phyloP scores from a whole-genome alignment of 768 basidiomycete genomes.

The Boletus vinaceobasis region DNA sequence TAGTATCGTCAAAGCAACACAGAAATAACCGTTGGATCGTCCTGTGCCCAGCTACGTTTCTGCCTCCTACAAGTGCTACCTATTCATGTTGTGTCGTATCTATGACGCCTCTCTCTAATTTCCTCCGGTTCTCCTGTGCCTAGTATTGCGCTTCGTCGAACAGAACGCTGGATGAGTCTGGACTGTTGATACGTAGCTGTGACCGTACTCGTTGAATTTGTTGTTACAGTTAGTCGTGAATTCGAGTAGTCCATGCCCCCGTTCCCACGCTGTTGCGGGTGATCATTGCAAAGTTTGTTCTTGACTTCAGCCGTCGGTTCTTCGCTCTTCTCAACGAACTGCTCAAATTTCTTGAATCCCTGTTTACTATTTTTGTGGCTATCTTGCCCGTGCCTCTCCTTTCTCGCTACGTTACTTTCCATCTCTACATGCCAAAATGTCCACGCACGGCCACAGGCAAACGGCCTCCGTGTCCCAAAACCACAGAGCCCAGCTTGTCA shows the following conservation, averaged over 20 bases:
- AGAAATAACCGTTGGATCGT: slow-evolving; percentile 34
- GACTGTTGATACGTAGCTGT: slow-evolving; percentile 25
- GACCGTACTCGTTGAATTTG: slow-evolving; percentile 13
- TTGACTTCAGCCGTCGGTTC: slow-evolving; percentile 6
- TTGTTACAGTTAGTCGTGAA: slow-evolving; percentile 21
- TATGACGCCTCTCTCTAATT: slow-evolving; percentile 37
- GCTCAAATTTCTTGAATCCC: slow-evolving; percentile 15
- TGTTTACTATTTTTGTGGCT: slow-evolving; percentile 28
- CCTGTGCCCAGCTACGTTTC: not conserved
- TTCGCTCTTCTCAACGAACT: slow-evolving; percentile 3
- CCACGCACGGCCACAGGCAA: slow-evolving; percentile 56
- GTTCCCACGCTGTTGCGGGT: slow-evolving; percentile 20
- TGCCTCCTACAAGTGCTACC: slow-evolving; percentile 13
- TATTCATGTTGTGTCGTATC: slow-evolving; percentile 41
- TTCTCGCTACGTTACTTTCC: slow-evolving; percentile 28
- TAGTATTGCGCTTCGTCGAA: slow-evolving; percentile 12
- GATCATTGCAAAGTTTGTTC: slow-evolving; percentile 10
- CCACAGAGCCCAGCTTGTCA: slow-evolving; percentile 85
- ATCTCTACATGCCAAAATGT: slow-evolving; percentile 41
- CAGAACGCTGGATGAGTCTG: slow-evolving; percentile 15
- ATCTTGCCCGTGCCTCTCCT: slow-evolving; percentile 34
- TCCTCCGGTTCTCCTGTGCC: slow-evolving; percentile 21
- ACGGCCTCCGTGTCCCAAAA: slow-evolving; percentile 65
- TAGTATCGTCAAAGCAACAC: slow-evolving; percentile 84
- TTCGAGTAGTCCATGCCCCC: not conserved